Base-by-base conservation (phyloP, 2,329 filamentous ascomycete species). In the Teratosphaeria gauchensis region DNA sequence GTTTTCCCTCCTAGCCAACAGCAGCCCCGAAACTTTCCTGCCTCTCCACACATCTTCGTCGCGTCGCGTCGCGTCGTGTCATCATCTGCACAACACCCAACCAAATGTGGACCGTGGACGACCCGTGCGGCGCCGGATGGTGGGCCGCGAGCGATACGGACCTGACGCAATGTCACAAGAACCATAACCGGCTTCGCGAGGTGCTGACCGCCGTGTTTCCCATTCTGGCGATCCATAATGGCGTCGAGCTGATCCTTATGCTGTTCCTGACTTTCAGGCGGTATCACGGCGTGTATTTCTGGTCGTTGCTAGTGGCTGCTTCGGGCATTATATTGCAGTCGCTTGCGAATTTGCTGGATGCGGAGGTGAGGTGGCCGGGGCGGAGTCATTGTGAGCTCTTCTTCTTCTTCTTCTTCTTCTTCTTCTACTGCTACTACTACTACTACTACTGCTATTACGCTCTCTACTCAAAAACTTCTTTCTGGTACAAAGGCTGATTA, bases 241-340 rank as follows among this genome's bases (percentile, higher is more conserved):
- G 71, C 9, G 61, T 78, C n/a, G 77, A 80, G 62, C 69, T 80
- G 28, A 69, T 77, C 30, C 66, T 78, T n/a, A 68, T 79, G 54
- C 73, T 77, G 28, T 73, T 78, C 56, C 56, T 56, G n/a, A 63
- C 61, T 4, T 80, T 80, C 66, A 75, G 78, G 46, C 70, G 69
- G 46, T 78, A 76, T 54, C 66, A 68, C 21, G 77, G 78, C 1
- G 64, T 77, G 14, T 80, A 80, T 60, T 80, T 80, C 61, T 79
- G 77, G 77, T 75, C 72, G 53, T 66, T 80, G 58, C 58, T 79
- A 24, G 63, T 77, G 24, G 68, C 76, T 0, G 48, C 19, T 1
- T 2, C 7, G 9, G 48, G 48, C 2, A 52, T 30, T 6, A 8
- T 52, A 8, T 16, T 52, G 48, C 28, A 52, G 11, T 52, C 48